Conservation (phyloP, 1,139 yeast species). For the Candida smagusa region DNA sequence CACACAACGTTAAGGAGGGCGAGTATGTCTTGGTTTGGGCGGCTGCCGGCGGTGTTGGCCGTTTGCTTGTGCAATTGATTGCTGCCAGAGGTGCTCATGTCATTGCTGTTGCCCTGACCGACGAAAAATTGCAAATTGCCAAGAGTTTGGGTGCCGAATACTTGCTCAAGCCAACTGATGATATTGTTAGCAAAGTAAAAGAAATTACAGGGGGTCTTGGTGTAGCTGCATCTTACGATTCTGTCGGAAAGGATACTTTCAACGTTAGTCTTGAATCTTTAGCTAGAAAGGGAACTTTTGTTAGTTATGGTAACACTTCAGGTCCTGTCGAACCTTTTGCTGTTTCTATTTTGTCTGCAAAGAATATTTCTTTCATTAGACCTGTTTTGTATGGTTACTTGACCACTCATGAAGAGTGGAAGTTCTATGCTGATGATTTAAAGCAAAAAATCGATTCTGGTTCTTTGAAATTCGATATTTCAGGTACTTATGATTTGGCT, state of each 20-base stretch:
- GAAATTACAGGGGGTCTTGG: constrained; percentile 73
- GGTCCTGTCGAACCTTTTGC: constrained; percentile 75
- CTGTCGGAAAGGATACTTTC: constrained; percentile 79
- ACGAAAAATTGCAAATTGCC: constrained; percentile 60
- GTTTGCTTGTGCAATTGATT: constrained; percentile 62
- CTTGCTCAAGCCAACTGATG: constrained; percentile 58
- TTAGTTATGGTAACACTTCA: constrained; percentile 81
- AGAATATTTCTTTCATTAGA: constrained; percentile 61
- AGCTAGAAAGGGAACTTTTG: constrained; percentile 69
- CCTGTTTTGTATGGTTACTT: constrained; percentile 61
- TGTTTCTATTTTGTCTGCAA: constrained; percentile 49
- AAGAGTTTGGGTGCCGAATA: constrained; percentile 73
- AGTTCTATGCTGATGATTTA: constrained; percentile 47
- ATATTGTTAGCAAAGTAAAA: constrained; percentile 54
- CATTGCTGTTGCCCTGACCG: constrained; percentile 80
- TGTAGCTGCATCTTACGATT: constrained; percentile 70
- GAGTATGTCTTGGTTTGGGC: constrained; percentile 81
- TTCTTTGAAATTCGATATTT: constrained; percentile 48
- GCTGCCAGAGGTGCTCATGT: constrained; percentile 66
- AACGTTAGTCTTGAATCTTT: constrained; percentile 60
- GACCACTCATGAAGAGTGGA: constrained; percentile 54
- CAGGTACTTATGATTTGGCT: constrained; percentile 55
- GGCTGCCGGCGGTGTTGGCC: constrained; percentile 94
- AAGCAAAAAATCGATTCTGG: constrained; percentile 45
- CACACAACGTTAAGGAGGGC: constrained; percentile 62